Conservation (phyloP, 129 eudicot genomes). For the Escallonia rubra region DNA sequence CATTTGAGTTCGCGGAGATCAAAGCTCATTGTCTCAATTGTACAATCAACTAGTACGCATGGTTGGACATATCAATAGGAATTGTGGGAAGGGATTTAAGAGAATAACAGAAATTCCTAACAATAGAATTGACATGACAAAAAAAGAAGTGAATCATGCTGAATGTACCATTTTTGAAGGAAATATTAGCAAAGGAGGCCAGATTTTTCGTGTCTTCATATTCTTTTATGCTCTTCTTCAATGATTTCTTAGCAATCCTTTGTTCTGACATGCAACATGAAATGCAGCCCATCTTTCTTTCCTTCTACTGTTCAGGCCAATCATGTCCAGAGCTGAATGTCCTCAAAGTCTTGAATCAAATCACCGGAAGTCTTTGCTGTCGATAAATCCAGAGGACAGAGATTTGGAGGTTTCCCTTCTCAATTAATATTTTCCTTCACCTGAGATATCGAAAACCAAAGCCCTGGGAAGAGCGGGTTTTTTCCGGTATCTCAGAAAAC, state of each 20-base stretch:
- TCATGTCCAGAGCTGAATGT: slow-evolving; percentile 2
- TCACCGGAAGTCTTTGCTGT: slow-evolving; percentile 17
- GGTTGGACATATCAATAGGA: too few species aligned
- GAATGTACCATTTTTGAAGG: slow-evolving; percentile 50
- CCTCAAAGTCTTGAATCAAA: not conserved
- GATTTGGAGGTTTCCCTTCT: not conserved
- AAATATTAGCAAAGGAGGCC: slow-evolving; percentile 57
- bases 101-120: too few species aligned
- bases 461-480: slow-evolving; percentile 46
- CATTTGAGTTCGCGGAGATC: too few species aligned
- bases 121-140: not conserved
- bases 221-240: slow-evolving; percentile 39
- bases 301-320: slow-evolving; percentile 23
- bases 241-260: slow-evolving; percentile 19
- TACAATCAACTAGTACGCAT: too few species aligned
- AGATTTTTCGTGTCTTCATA: slow-evolving; percentile 22
- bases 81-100: too few species aligned
- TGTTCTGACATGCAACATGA: slow-evolving; percentile 48
- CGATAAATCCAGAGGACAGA: slow-evolving; percentile 23
- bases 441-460: slow-evolving; percentile 3
- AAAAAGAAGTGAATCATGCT: not conserved
- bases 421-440: not conserved
- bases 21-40: too few species aligned
- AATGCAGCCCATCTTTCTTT: slow-evolving; percentile 48
- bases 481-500: slow-evolving; percentile 43